Evolutionary conservation across 352 stramenopile species (phyloP).

Genomic region (Thraustochytrium sp.): DNA sequence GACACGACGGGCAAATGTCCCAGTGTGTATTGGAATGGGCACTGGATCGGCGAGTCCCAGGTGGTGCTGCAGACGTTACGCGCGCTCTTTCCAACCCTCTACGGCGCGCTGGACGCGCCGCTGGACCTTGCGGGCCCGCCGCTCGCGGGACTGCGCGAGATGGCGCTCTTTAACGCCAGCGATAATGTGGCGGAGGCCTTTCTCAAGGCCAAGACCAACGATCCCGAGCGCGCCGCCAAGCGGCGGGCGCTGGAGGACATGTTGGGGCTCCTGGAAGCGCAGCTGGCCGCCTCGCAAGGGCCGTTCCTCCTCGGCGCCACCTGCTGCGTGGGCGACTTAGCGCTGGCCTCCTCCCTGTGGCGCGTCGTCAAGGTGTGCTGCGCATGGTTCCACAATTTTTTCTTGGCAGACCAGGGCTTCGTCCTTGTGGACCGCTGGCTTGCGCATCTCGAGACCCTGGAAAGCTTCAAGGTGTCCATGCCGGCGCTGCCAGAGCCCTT

Average conservation of each 20-base stretch:
- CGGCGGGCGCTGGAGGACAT: background rate
- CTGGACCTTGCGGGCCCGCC: background rate
- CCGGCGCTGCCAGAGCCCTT: background rate
- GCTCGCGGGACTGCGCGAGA: background rate
- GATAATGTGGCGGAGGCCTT: background rate
- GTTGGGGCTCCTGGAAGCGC: background rate
- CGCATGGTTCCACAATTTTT: background rate
- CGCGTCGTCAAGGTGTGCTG: conserved; percentile 14
- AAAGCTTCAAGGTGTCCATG: background rate
- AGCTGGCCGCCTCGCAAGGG: background rate
- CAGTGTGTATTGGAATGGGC: conserved; percentile 6
- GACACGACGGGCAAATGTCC: background rate
- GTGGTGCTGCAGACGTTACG: background rate
- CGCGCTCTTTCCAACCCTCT: background rate
- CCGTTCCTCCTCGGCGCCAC: background rate
- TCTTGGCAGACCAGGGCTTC: background rate
- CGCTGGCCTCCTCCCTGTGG: background rate
- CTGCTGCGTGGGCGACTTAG: background rate
- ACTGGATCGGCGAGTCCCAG: background rate
- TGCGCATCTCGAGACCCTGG: background rate
- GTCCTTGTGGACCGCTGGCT: background rate
- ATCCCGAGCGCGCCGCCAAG: background rate
- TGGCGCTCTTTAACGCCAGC: background rate
- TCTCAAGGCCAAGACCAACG: conserved; percentile 8
- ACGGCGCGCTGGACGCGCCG: background rate